A percentile compares a stretch with the other conserved stretches of the same genome.
phyloP scores from a whole-genome alignment of 176 grass and related monocot genomes.

The Triticum timopheevii region DNA sequence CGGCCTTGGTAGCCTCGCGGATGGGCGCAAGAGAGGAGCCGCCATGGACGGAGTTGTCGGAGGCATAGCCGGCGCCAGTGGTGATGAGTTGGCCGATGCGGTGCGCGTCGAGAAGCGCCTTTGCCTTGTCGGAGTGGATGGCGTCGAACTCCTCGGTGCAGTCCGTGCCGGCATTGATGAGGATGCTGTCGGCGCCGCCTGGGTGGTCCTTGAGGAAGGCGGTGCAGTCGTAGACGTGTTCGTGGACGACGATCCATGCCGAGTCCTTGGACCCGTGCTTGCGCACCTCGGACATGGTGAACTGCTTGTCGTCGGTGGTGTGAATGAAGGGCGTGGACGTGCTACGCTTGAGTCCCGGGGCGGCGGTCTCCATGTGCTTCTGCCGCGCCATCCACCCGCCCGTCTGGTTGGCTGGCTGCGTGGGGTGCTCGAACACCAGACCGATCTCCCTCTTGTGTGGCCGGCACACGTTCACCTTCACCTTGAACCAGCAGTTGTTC shows the following conservation, averaged over 20 bases:
- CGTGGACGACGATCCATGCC: constrained; percentile 89
- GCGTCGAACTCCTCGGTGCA: constrained; percentile 99
- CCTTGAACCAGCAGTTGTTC: constrained; percentile 99
- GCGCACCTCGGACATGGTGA: constrained; percentile 78
- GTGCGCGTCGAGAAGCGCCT: constrained; percentile 70
- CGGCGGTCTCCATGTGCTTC: constrained; percentile 74
- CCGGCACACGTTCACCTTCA: constrained; percentile 82
- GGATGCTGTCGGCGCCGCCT: constrained; percentile 88
- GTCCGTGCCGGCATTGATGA: constrained; percentile 90
- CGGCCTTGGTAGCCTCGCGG: constrained; percentile 34
- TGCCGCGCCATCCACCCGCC: constrained; percentile 96
- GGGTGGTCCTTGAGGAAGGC: constrained; percentile 85
- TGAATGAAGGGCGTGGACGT: constrained; percentile 68
- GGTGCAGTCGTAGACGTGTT: constrained; percentile 90
- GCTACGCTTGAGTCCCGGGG: constrained; percentile 67
- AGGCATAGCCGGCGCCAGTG: constrained; percentile 65
- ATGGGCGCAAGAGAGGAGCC: constrained; percentile 62
- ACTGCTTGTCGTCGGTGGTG: constrained; percentile 44
- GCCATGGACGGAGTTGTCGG: constrained; percentile 63
- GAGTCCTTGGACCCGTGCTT: constrained; percentile 65
- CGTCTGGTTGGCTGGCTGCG: constrained; percentile 65
- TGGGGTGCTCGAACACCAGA: constrained; percentile 88
- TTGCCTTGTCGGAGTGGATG: constrained; percentile 96
- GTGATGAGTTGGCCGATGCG: constrained; percentile 80
- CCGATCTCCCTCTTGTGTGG: constrained; percentile 80